Evolutionary conservation across 257 asterid species (phyloP).

Genomic region (Thymus quinquecostatus): DNA sequence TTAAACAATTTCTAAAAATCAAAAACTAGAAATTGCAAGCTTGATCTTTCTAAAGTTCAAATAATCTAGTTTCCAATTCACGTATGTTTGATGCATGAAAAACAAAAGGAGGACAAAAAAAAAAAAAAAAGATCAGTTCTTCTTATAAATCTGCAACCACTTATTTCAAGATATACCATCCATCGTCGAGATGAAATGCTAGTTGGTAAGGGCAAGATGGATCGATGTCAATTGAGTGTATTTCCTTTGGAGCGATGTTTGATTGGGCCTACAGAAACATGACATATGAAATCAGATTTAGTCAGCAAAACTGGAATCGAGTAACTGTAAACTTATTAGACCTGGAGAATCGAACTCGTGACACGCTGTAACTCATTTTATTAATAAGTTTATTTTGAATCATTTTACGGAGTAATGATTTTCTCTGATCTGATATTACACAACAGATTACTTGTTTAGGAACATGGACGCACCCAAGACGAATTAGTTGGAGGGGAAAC

Average conservation of each 20-base stretch:
- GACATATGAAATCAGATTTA: constrained; percentile 22
- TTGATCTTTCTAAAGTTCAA: neutral
- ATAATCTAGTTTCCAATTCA: constrained; percentile 14
- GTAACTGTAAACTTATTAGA: constrained; percentile 4
- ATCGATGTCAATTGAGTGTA: constrained; percentile 82
- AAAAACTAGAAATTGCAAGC: constrained; percentile 7
- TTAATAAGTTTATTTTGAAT: neutral
- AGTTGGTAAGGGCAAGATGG: constrained; percentile 89
- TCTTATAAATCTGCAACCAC: constrained; percentile 10
- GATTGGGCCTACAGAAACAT: constrained; percentile 79
- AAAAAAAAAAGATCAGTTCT: no score
- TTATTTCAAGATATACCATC: constrained; percentile 68
- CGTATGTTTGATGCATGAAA: constrained; percentile 6
- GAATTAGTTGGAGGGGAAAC: no score
- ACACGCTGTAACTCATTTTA: neutral
- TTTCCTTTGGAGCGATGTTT: constrained; percentile 72
- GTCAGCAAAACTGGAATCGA: constrained; percentile 15
- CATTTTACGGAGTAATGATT: neutral
- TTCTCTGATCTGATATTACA: neutral
- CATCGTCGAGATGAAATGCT: constrained; percentile 98
- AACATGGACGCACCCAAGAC: no score
- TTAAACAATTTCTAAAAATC: neutral
- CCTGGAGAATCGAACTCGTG: constrained; percentile 6
- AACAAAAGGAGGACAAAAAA: neutral
- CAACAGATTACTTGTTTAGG: no score